Evolutionary conservation across 2,329 filamentous ascomycete species (phyloP), one percentile per base, ranked within the genome.

Genomic region (Drechslerella coelobrocha): DNA sequence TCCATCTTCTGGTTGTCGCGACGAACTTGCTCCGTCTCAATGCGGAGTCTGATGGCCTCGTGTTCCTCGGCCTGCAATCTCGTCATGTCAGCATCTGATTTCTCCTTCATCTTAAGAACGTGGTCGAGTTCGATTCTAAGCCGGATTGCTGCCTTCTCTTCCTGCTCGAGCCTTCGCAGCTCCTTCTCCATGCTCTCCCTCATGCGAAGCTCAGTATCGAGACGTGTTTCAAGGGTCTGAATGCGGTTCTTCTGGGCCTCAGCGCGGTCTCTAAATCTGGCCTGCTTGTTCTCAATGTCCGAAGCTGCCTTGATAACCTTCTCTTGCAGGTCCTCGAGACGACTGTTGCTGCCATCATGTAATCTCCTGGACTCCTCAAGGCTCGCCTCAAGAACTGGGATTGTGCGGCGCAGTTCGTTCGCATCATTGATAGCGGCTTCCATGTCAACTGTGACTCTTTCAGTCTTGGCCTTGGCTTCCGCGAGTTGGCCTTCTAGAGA

Each of bases 321-420:
- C 73, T 91, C 86, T 79, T 97, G 92, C 39, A 99, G 82, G 68
- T 87, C 87, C 75, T 93, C 86, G 76, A 97, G 89, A 79, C 94
- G 96, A 78, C 83, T 83, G 74, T 91, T 88, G 85, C 95, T 92
- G 71, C 84, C 87, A 77, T 96, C 91, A 65, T 92, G 88, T 68
- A 95, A 85, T 73, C 89, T 87, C 76, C 92, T 87, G 76, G 91
- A 93, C 80, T 96, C 92, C 76, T 94, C 88, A 43, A 94, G 85
- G 77, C 96, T 92, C 48, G 85, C 85, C 72, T 88, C 86, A 61
- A 96, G 83, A 21, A 87, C 88, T 72, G 88, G 86, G 65, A 96
- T 86, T 27, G 88, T 87, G 77, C 85, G 87, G 75, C 88, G 87
- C 62, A 97, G 82, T 73, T 89, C 88, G 78, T 89, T 90, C 75